These are phyloP conservation scores for Arabidopsis hybrid DNA, from an alignment of 441 rosid species.

Conservation along the genomic window DNA sequence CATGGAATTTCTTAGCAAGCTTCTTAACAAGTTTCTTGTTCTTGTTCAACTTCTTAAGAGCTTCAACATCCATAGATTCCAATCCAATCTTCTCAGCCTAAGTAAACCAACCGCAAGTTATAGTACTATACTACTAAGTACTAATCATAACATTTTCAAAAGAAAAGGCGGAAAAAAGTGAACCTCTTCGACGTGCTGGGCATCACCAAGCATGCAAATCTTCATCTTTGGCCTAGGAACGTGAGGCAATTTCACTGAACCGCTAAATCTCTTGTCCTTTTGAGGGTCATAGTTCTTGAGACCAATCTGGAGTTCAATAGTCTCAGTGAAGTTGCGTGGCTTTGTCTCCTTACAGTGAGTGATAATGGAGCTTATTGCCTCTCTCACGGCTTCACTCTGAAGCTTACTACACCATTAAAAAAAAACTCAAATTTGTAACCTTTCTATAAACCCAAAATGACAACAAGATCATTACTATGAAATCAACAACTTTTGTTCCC, in stretches of 20 bases:
- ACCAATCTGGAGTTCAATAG: conserved; percentile 95
- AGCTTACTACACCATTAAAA: conserved; percentile 71
- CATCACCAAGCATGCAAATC: conserved; percentile 98
- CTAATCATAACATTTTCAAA: background rate
- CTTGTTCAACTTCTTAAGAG: conserved; percentile 91
- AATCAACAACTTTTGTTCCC: background rate
- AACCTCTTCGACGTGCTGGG: conserved; percentile 88
- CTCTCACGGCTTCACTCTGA: conserved; percentile 81
- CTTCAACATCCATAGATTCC: conserved; percentile 93
- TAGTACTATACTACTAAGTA: background rate
- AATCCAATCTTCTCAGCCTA: conserved; percentile 85
- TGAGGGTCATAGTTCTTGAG: conserved; percentile 97
- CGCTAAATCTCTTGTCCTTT: conserved; percentile 97
- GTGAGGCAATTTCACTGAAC: conserved; percentile 89
- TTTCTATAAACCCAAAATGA: background rate
- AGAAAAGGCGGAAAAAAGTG: too few species aligned
- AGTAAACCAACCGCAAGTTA: background rate
- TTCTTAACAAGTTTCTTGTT: conserved; percentile 97
- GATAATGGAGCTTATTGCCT: conserved; percentile 71
- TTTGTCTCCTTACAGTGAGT: conserved; percentile 64
- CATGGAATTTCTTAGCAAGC: conserved; percentile 94
- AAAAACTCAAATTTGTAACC: background rate
- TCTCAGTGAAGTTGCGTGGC: conserved; percentile 80
- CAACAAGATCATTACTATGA: background rate
- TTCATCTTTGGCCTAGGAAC: conserved; percentile 98